phyloP scores from a whole-genome alignment of 345 rosid species.

The Rhodomyrtus tomentosa region DNA sequence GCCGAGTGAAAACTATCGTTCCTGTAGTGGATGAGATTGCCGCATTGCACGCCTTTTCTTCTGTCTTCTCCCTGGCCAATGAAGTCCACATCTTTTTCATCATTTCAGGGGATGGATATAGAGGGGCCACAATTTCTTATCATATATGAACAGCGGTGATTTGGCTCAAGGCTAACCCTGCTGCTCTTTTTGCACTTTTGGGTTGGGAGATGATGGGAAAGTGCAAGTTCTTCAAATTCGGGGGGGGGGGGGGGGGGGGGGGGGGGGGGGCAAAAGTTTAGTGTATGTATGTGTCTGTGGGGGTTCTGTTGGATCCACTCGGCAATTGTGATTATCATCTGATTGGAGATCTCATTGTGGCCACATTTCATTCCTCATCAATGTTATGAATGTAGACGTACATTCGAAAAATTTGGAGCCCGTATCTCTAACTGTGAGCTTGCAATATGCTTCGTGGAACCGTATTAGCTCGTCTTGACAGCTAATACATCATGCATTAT shows the following conservation, averaged over 20 bases:
- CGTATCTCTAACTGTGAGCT: not conserved
- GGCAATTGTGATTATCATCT: not conserved
- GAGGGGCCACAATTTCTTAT: not conserved
- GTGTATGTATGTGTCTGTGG: not conserved
- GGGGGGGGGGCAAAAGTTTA: no score
- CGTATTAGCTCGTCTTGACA: no score
- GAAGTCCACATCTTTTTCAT: not conserved
- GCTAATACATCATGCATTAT: not conserved
- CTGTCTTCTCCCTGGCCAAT: not conserved
- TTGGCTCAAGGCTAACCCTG: not conserved
- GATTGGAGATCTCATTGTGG: not conserved
- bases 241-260: no score
- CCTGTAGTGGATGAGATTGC: not conserved
- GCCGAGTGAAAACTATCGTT: not conserved
- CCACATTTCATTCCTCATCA: not conserved
- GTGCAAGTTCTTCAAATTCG: not conserved
- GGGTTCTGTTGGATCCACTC: not conserved
- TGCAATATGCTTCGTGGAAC: not conserved
- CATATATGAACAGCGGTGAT: not conserved
- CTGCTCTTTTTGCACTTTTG: not conserved
- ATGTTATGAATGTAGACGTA: not conserved
- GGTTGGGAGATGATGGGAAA: not conserved
- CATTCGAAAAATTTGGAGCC: fast-evolving
- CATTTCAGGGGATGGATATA: not conserved
- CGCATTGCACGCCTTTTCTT: not conserved